Percentiles rank a stretch among this genome's conserved stretches.
Evolutionary conservation across 192 early-diverging fungal genomes (phyloP).

Genomic region (Umbelopsis vinacea): DNA sequence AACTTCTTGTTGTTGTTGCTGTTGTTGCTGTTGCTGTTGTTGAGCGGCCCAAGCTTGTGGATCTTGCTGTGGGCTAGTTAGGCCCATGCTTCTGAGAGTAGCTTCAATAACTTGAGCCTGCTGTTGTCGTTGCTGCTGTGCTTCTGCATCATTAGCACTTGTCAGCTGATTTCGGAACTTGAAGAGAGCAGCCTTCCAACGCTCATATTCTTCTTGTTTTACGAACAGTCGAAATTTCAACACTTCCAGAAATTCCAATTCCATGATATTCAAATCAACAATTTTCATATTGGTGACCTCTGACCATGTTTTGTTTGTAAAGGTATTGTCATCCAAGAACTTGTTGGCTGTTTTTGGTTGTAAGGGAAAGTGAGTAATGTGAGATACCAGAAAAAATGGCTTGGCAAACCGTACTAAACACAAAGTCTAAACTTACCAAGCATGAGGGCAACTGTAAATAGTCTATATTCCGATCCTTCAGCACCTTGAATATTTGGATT

Average conservation of each 20-base stretch:
- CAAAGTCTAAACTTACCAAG: conserved; percentile 33
- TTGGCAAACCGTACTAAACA: not conserved
- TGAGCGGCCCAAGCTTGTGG: conserved; percentile 28
- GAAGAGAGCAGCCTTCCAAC: conserved; percentile 62
- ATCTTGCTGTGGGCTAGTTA: conserved; percentile 23
- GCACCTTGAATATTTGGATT: conserved; percentile 51
- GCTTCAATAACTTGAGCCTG: conserved; percentile 30
- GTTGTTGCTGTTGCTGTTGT: conserved; percentile 34
- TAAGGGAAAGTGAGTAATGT: not conserved
- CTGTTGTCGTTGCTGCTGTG: conserved; percentile 38
- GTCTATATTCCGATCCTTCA: conserved; percentile 58
- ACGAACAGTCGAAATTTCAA: conserved; percentile 79
- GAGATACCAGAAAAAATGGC: not conserved
- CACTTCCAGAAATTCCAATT: conserved; percentile 80
- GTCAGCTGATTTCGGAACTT: conserved; percentile 42
- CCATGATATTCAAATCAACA: conserved; percentile 80
- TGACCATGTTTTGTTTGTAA: conserved; percentile 87
- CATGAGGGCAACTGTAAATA: conserved; percentile 59
- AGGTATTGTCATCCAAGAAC: conserved; percentile 87
- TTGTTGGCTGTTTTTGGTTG: conserved; percentile 67
- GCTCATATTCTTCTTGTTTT: conserved; percentile 63
- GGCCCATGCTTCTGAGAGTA: conserved; percentile 37
- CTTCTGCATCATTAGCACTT: conserved; percentile 28
- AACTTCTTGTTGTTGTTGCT: conserved; percentile 28
- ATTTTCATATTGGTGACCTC: conserved; percentile 85